phyloP scores from a whole-genome alignment of 208 protist genomes.

The Crithidia sp. region DNA sequence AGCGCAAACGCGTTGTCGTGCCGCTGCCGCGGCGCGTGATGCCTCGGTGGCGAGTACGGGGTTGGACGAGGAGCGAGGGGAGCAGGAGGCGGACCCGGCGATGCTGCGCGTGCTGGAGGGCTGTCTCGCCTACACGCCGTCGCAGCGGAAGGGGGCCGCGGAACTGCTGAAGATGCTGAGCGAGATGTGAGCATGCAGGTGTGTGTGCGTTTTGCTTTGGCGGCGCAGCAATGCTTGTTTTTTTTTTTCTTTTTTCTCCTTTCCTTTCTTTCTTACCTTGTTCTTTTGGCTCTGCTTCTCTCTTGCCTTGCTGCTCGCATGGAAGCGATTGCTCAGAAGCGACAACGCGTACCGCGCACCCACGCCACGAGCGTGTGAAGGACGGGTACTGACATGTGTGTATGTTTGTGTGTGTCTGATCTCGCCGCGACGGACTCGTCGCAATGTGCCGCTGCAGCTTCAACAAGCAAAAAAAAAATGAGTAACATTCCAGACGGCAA shows the following conservation, averaged over 20 bases:
- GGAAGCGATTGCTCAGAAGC: too few relatives aligned
- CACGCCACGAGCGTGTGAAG: too few relatives aligned
- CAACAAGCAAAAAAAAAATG: not conserved
- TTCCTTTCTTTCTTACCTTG: not conserved
- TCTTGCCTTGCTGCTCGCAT: too few relatives aligned
- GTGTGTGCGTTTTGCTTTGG: conserved; percentile 10
- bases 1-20: not conserved
- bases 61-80: conserved; percentile 4
- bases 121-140: conserved; percentile 31
- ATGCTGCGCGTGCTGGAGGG: conserved; percentile 41
- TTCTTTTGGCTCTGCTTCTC: too few relatives aligned
- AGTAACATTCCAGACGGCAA: not conserved
- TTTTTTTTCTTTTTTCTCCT: conserved; percentile 11
- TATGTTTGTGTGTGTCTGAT: too few relatives aligned
- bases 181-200: conserved; percentile 18
- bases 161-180: conserved; percentile 38
- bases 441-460: not conserved
- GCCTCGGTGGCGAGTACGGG: not conserved
- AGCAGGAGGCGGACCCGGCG: conserved; percentile 9
- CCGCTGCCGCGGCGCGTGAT: not conserved
- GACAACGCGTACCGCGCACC: too few relatives aligned
- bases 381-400: too few relatives aligned
- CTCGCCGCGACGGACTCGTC: not conserved
- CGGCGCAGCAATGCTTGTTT: not conserved
- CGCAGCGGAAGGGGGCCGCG: conserved; percentile 34